Percentiles rank a stretch among this genome's conserved stretches.
phyloP scores from a whole-genome alignment of 805 yeast genomes.

The Pichia membranifaciens region DNA sequence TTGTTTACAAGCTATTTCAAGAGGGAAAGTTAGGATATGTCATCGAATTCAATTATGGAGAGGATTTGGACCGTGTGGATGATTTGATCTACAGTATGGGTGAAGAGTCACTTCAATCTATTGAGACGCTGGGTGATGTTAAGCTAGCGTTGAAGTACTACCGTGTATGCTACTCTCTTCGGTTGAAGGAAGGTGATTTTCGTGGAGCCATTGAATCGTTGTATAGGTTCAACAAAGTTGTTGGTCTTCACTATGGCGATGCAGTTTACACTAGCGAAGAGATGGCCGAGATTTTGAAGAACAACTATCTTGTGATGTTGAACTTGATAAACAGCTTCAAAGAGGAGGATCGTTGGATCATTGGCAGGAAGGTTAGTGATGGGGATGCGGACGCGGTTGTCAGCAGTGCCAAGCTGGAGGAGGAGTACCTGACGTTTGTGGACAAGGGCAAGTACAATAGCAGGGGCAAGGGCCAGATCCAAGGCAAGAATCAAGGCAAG shows the following conservation, averaged over 20 bases:
- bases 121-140: constrained; percentile 19
- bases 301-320: constrained; percentile 35
- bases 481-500: no score
- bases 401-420: constrained; percentile 18
- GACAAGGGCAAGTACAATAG: not conserved
- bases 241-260: not conserved
- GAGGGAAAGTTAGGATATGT: constrained; percentile 36
- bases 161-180: constrained; percentile 46
- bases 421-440: constrained; percentile 17
- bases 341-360: constrained; percentile 37
- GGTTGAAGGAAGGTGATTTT: constrained; percentile 42
- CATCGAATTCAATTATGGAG: constrained; percentile 38
- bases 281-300: constrained; percentile 23
- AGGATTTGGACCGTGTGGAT: constrained; percentile 39
- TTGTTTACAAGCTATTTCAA: constrained; percentile 36
- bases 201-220: constrained; percentile 44
- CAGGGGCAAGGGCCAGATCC: no score
- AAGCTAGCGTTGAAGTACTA: constrained; percentile 37
- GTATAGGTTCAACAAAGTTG: constrained; percentile 34
- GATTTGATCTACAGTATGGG: constrained; percentile 32
- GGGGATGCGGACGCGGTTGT: constrained; percentile 13
- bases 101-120: constrained; percentile 14
- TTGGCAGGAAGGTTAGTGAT: constrained; percentile 17
- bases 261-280: constrained; percentile 6
- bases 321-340: constrained; percentile 34